Evolutionary conservation across 176 grass and related monocot genomes (phyloP), one percentile per base, ranked within the genome.

Genomic region (Triticum dicoccoides): DNA sequence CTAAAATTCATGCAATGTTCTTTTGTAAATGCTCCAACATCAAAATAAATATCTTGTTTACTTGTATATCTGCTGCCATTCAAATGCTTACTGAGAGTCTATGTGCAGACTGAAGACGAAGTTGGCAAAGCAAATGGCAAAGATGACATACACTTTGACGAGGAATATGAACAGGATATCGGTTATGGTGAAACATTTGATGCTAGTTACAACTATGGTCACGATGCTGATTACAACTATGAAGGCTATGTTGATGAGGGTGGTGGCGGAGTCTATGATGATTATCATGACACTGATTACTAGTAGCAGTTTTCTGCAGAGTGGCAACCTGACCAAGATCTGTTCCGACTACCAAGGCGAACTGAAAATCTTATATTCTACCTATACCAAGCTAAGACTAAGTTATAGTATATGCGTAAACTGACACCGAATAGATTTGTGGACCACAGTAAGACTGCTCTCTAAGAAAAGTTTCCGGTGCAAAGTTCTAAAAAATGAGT

Each of bases 201-300:
- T 33, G 27, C 9, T 77, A 49, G 74, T 77, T 21, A 56, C 34
- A 47, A 87, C 21, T 38, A 71, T 65, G 23, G 44, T 76, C 44
- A 52, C 14, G 18, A 9, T 10, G 45, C 15, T 56, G 74, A 34
- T 77, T 56, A 21, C 47, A 34, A 84, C 21, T 38, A 71, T 3
- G 23, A 65, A 30, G 61, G 38, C 52, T 78, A 78, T 3, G n/a
- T 77, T 77, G 74, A 81, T 4, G 84, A 77, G 30, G 83, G 69
- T 78, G 87, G 80, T 69, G 66, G 27, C 78, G 84, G 73, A 69
- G 65, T 6, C 8, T 45, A 77, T 12, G 9, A 88, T 39, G 86
- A 62, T 62, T 66, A 76, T 67, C 80, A 87, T 85, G 71, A 75
- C 14, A 64, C 73, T 73, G 73, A 87, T 90, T 92, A 84, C 67